These are phyloP conservation scores for Colletotrichum gloeosporioides DNA, from an alignment of 2,329 filamentous ascomycete genomes.

Conservation along the genomic window DNA sequence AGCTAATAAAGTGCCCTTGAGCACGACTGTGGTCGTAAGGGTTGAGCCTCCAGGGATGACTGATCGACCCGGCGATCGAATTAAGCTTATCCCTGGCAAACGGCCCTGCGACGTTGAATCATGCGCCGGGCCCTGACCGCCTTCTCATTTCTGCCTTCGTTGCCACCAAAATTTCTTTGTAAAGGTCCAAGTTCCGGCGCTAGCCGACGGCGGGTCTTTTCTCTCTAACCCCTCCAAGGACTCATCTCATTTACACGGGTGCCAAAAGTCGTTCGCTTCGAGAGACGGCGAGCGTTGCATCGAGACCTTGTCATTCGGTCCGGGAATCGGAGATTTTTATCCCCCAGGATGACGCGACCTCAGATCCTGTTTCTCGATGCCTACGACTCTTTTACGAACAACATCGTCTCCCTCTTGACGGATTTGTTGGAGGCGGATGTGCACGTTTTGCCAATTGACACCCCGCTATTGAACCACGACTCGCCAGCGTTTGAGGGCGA, in stretches of 20 bases:
- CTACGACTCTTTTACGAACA: conserved; percentile 96
- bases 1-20: conserved; percentile 1
- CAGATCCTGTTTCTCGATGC: conserved; percentile 90
- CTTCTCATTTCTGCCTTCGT: conserved; percentile 12
- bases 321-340: not conserved
- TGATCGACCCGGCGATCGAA: not conserved
- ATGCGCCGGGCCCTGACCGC: conserved; percentile 15
- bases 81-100: conserved; percentile 17
- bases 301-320: not conserved
- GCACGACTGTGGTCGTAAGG: not conserved
- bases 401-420: conserved; percentile 84
- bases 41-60: not conserved
- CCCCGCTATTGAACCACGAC: conserved; percentile 51
- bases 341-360: conserved; percentile 32
- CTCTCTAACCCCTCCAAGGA: not conserved
- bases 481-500: conserved; percentile 45
- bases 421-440: conserved; percentile 72
- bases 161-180: conserved; percentile 14
- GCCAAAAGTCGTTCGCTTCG: not conserved
- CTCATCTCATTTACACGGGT: conserved; percentile 1
- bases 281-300: not conserved
- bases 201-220: conserved; percentile 15
- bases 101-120: not conserved
- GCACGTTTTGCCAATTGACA: conserved; percentile 75
- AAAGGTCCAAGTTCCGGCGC: not conserved